A percentile compares a stretch with the other conserved stretches of the same genome.
These are phyloP conservation scores for Exophiala phaeomuriformis DNA, from an alignment of 2,329 filamentous ascomycete genomes.

Conservation along the genomic window DNA sequence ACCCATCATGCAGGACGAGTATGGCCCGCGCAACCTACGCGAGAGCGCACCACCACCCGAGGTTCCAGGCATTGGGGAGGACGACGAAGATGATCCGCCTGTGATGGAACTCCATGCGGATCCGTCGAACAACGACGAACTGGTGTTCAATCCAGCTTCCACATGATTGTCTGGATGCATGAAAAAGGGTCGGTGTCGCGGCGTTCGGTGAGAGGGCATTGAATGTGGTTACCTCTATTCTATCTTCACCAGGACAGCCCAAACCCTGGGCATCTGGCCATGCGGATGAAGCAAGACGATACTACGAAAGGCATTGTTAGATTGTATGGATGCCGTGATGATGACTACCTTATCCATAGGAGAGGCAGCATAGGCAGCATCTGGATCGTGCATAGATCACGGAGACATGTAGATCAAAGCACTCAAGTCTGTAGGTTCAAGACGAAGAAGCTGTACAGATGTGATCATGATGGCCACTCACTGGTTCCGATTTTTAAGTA, in stretches of 20 bases:
- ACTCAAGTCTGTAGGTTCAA: too few species aligned
- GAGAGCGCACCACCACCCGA: slow-evolving; percentile 26
- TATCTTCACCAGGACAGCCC: background rate
- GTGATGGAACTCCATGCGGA: slow-evolving; percentile 21
- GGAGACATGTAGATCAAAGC: too few species aligned
- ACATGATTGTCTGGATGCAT: background rate
- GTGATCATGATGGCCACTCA: too few species aligned
- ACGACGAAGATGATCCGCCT: slow-evolving; percentile 23
- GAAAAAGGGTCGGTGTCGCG: background rate
- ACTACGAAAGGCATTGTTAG: background rate
- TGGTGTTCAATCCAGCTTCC: slow-evolving; percentile 8
- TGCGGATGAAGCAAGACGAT: background rate
- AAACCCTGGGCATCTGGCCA: background rate
- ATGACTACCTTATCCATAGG: background rate
- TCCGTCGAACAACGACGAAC: slow-evolving; percentile 14
- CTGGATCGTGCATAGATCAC: background rate
- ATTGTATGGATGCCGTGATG: background rate
- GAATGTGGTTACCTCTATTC: background rate
- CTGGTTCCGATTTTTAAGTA: too few species aligned
- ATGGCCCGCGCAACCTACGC: slow-evolving; percentile 9
- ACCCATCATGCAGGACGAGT: slow-evolving; percentile 9
- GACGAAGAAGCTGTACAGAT: too few species aligned
- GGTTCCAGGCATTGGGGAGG: slow-evolving; percentile 12
- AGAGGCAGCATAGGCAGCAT: background rate
- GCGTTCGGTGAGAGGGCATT: background rate